These are phyloP conservation scores for Madurella mycetomatis DNA, from an alignment of 2,329 filamentous ascomycete genomes.

Conservation along the genomic window DNA sequence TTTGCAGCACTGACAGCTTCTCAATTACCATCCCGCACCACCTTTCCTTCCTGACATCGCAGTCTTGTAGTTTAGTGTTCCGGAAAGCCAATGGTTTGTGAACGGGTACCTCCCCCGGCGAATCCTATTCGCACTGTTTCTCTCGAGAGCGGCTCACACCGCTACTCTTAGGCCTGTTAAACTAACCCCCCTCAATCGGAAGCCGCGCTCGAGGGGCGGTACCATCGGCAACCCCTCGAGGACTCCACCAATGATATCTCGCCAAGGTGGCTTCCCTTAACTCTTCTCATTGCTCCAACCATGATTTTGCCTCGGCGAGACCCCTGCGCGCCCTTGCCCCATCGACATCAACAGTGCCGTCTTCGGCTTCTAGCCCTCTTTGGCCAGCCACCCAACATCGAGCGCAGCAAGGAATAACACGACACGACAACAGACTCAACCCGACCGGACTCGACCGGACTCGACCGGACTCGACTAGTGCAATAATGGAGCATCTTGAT, in stretches of 20 bases:
- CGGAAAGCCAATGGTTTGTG: background rate
- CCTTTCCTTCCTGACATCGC: too few species aligned
- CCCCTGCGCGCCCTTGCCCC: background rate
- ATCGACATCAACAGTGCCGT: constrained; percentile 1
- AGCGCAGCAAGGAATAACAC: background rate
- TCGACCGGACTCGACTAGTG: too few species aligned
- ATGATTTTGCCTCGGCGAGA: background rate
- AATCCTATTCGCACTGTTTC: constrained; percentile 14
- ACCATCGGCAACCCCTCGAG: constrained; percentile 1
- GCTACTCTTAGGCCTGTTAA: constrained; percentile 18
- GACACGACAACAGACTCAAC: too few species aligned
- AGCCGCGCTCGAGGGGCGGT: constrained; percentile 13
- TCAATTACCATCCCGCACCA: too few species aligned
- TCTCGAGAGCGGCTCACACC: constrained; percentile 14
- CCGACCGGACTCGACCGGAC: too few species aligned
- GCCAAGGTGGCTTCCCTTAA: constrained; percentile 13
- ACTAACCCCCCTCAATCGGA: constrained; percentile 14
- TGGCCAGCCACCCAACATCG: background rate
- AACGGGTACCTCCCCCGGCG: constrained; percentile 17
- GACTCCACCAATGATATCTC: constrained; percentile 10
- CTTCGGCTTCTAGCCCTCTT: background rate
- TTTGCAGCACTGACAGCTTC: too few species aligned
- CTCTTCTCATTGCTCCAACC: constrained; percentile 13
- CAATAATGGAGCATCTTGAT: too few species aligned
- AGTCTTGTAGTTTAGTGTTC: background rate